These are phyloP conservation scores for Fusarium mexicanum DNA, from an alignment of 2,329 filamentous ascomycete genomes.

Conservation along the genomic window DNA sequence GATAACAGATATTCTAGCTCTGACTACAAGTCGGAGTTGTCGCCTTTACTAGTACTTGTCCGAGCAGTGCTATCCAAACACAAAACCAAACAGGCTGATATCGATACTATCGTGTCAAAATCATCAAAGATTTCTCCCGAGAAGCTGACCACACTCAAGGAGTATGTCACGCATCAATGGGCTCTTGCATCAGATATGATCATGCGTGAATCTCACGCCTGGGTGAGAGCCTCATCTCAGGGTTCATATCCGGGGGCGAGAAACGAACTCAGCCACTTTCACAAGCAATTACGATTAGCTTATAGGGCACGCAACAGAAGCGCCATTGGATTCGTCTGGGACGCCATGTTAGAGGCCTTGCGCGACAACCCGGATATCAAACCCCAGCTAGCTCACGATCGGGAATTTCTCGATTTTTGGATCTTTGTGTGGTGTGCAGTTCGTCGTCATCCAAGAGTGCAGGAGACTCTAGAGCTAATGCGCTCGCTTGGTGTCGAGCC, in stretches of 20 bases:
- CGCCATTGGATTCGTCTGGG: constrained; percentile 48
- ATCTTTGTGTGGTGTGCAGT: constrained; percentile 53
- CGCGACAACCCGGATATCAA: constrained; percentile 38
- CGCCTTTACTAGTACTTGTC: constrained; percentile 46
- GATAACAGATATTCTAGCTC: constrained; percentile 37
- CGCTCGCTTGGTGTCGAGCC: constrained; percentile 62
- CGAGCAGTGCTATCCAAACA: constrained; percentile 33
- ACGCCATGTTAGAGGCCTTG: constrained; percentile 43
- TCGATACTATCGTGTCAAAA: constrained; percentile 32
- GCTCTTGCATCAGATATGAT: constrained; percentile 39
- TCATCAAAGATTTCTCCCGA: constrained; percentile 22
- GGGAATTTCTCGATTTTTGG: constrained; percentile 53
- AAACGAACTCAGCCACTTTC: constrained; percentile 29
- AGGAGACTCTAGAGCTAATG: constrained; percentile 56
- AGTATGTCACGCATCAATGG: constrained; percentile 47
- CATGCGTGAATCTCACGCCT: constrained; percentile 28
- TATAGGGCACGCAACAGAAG: constrained; percentile 44
- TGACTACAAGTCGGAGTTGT: constrained; percentile 25
- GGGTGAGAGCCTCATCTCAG: constrained; percentile 26
- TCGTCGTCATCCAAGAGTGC: constrained; percentile 42
- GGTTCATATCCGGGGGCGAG: constrained; percentile 2
- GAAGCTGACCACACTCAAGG: constrained; percentile 35
- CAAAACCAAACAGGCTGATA: constrained; percentile 25
- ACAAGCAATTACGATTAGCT: constrained; percentile 45
- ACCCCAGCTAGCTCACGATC: constrained; percentile 45